A percentile compares a stretch with the other conserved stretches of the same genome.
Evolutionary conservation across 495 filamentous ascomycete species (phyloP).

Genomic region (Trichoderma parareesei): DNA sequence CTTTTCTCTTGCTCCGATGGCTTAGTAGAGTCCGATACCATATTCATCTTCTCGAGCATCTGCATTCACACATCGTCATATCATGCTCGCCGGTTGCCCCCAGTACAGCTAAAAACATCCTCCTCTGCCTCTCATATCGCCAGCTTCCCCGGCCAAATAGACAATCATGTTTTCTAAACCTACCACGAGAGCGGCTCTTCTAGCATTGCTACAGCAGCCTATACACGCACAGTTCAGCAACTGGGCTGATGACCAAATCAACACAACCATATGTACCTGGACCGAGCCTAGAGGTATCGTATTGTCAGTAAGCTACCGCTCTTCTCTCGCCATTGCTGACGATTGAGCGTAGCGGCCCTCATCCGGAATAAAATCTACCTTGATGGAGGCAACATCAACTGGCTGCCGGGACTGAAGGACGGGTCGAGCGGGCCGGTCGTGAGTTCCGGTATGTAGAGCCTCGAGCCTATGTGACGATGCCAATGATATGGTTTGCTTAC

Average conservation of each 20-base stretch:
- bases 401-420: constrained; percentile 35
- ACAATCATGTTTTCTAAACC: neutral
- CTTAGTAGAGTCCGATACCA: neutral
- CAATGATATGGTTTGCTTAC: neutral
- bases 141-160: neutral
- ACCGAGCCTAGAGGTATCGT: constrained; percentile 40
- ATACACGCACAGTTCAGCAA: constrained; percentile 22
- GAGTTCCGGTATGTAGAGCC: constrained; percentile 30
- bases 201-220: neutral
- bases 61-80: neutral
- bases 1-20: neutral
- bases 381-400: constrained; percentile 54
- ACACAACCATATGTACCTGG: constrained; percentile 54
- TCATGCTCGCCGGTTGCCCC: neutral
- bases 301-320: neutral
- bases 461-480: constrained; percentile 10
- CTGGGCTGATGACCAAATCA: constrained; percentile 38
- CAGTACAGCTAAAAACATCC: neutral
- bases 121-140: neutral
- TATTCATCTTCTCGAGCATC: neutral
- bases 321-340: constrained; percentile 17
- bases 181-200: neutral
- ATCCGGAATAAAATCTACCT: constrained; percentile 61
- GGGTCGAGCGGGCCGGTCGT: constrained; percentile 18
- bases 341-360: constrained; percentile 40